Evolutionary conservation across 208 protist genomes (phyloP), one percentile per base, ranked within the genome.

Genomic region (Naegleria fowleri): DNA sequence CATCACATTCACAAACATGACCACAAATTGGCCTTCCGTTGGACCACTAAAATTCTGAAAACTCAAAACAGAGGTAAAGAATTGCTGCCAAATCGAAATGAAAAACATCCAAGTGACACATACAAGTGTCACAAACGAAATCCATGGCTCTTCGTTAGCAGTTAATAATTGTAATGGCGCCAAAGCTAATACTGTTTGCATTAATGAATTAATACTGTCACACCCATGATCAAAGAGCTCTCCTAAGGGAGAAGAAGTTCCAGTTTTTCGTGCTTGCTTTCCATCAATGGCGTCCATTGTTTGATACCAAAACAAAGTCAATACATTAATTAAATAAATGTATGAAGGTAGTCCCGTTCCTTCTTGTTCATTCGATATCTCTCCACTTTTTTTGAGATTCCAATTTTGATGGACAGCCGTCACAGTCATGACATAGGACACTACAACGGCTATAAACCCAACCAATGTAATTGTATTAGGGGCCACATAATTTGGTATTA

Each of bases 171-270:
- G 22, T 13, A 38, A 5, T 33, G 41, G 19, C 3, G 55, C 55
- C 55, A 67, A 67, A 67, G 55, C 43, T 22, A 19, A 2, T 13
- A 88, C 41, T 55, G 84, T 88, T 55, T 88, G 84, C 16, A 88
- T 15, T 39, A 88, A 22, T 22, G 41, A 58, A 39, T 19, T 38
- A 29, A 88, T n/a, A 0, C 15, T 96, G 92, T 98, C 97, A 92
- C 96, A 98, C 90, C 98, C 98, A 95, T 99, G 98, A 91, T 99
- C 98, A 91, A 98, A 98, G 16, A 98, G 92, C 91, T 98, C 97
- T 38, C 98, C 98, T 4, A 99, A 93, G 3, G 98, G 97, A 48
- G 96, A 97, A 33, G 93, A 94, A 2, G 95, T 94, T 40, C 95
- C 94, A 15, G 97, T 98, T 88, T 97, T 93, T 11, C 97, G 95